Percentiles rank a stretch among this genome's conserved stretches.
Conservation (phyloP, 768 basidiomycete genomes). For the Cystofilobasidium bisporidii region DNA sequence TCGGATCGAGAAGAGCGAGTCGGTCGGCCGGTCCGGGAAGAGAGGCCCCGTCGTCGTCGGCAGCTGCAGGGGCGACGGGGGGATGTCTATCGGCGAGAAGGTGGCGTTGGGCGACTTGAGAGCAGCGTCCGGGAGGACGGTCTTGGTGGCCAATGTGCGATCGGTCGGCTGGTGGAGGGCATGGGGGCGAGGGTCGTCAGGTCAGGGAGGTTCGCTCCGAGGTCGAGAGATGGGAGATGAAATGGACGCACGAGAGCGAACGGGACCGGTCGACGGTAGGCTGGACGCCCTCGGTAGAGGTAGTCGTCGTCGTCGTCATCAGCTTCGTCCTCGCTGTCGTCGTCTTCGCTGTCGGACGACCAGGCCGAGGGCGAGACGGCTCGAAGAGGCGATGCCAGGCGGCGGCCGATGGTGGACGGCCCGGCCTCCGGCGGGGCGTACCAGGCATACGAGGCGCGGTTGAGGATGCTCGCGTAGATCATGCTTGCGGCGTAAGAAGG, state of each 20-base stretch:
- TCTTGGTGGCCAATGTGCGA: background rate
- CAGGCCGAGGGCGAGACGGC: background rate
- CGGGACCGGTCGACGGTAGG: background rate
- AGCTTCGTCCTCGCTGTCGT: background rate
- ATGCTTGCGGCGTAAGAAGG: background rate
- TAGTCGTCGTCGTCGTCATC: background rate
- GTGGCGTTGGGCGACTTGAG: constrained; percentile 1
- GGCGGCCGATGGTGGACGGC: background rate
- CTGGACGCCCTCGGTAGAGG: background rate
- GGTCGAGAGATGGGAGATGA: too few relatives aligned
- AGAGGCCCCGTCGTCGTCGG: background rate
- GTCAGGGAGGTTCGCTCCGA: too few relatives aligned
- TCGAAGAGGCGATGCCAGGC: background rate
- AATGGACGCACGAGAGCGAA: background rate
- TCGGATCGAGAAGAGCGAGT: background rate
- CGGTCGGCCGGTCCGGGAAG: constrained; percentile 4
- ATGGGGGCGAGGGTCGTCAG: background rate
- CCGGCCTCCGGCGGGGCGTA: background rate
- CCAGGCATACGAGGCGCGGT: background rate
- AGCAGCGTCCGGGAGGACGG: background rate
- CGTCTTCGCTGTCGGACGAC: background rate
- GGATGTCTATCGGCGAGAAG: background rate
- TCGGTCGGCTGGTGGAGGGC: background rate
- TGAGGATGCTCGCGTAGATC: background rate
- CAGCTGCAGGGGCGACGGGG: background rate